Evolutionary conservation across 305 asterid genomes (phyloP), one percentile per base, ranked within the genome.

Genomic region (Fraxinus paxiana): DNA sequence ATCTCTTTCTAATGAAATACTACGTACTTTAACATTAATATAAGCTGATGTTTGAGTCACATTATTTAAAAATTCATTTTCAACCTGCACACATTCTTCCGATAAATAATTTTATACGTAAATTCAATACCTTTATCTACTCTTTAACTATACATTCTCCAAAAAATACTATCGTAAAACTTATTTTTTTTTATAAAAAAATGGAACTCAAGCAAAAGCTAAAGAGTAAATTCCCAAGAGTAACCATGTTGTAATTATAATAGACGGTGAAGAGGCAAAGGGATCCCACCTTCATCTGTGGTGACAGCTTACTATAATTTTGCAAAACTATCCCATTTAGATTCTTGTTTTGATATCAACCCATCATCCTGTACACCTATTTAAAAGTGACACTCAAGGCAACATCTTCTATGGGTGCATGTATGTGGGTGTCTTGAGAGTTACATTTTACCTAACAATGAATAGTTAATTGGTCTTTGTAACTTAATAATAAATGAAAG

Each of bases 351-450:
- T 83, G 79, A 77, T 41, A 74, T 75, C 24, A 77, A 85, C 86
- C 76, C 56, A 63, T 82, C 84, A 43, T 70, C 72, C 76, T 76
- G 76, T 77, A 83, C 86, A 80, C 46, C 83, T 65, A 10, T 74
- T 80, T 78, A 67, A 85, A 83, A 85, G 83, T 80, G 84, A 85
- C 84, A 28, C 18, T 31, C 75, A 73, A 77, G 59, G 78, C 77
- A 61, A 81, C 81, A 33, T 48, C 73, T 7, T 24, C 6, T 26
- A 12, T 54, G 15, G 65, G 26, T 54, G 65, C 65, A 54, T 54
- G 65, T 54, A 54, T 54, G 65, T 15, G 35, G 26, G n/a, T 26
- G 33, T 61, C 70, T 63, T 63, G 17, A 10, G 30, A 10, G 30
- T 26, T 63, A 24, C 72, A 63, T 59, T 63, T 63, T 24, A 63